A percentile compares a stretch with the other conserved stretches of the same genome.
phyloP scores from a whole-genome alignment of 129 eudicot species.

The Solidago caesia region DNA sequence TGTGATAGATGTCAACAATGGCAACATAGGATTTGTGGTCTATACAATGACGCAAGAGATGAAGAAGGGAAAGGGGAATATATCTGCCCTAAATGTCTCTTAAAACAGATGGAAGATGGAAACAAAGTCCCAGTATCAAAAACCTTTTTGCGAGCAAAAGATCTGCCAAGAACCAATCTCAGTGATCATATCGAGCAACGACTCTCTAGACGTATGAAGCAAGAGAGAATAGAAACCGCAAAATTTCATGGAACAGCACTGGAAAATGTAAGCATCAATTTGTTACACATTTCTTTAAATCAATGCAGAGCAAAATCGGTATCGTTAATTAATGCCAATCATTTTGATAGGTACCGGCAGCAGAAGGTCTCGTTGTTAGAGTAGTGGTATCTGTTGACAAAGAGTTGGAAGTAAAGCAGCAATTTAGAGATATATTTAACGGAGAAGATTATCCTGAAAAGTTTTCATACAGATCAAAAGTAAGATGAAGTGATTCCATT shows the following conservation, averaged over 20 bases:
- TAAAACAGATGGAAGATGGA: conserved; percentile 41
- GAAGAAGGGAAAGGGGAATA: conserved; percentile 49
- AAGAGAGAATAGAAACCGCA: conserved; percentile 66
- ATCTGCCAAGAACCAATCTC: conserved; percentile 62
- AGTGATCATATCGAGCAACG: conserved; percentile 75
- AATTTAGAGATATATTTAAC: conserved; percentile 53
- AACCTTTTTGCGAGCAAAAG: conserved; percentile 52
- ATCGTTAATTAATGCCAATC: not conserved
- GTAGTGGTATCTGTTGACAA: conserved; percentile 69
- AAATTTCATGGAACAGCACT: conserved; percentile 30
- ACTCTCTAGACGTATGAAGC: conserved; percentile 47
- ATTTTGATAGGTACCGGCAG: conserved; percentile 55
- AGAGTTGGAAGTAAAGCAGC: conserved; percentile 61
- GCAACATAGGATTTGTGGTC: conserved; percentile 84
- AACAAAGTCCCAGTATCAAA: conserved; percentile 33
- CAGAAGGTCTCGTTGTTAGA: conserved; percentile 60
- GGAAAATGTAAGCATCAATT: conserved; percentile 49
- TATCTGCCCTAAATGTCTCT: conserved; percentile 67
- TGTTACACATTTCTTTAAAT: not conserved
- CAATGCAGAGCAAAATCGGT: not conserved
- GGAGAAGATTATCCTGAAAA: conserved; percentile 60
- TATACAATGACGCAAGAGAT: conserved; percentile 54
- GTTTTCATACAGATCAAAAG: conserved; percentile 66
- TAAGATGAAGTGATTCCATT: conserved; percentile 20
- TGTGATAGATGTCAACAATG: conserved; percentile 71